Evolutionary conservation across 352 stramenopile genomes (phyloP), one percentile per base, ranked within the genome.

Genomic region (Blastocystis sp.): DNA sequence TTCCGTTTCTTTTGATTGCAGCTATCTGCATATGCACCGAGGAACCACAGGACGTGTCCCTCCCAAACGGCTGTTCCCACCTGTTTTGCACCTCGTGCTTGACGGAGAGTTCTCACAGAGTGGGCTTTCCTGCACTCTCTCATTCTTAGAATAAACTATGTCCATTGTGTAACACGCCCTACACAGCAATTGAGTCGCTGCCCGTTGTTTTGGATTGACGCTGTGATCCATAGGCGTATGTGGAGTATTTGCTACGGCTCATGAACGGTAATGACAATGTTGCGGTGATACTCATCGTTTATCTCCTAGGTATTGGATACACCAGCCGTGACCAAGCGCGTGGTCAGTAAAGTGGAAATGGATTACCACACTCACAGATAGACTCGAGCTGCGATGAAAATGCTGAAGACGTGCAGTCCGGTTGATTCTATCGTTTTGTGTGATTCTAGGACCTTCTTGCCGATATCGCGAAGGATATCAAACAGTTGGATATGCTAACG

Each of bases 21-120:
- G 71, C 3, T 45, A 81, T 81, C 33, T 81, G 71, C 41, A n/a
- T n/a, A n/a, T 81, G 66, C 35, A 16, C 0, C 13, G 71, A 66
- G 29, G 50, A 66, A 63, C n/a, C 50, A 45, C 9, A 31, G n/a
- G 12, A 67, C 0, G 45, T 55, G 0, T 55, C 45, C 16, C 45
- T 55, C 71, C 59, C 35, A 65, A 31, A 67, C 2, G 13, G 9
- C 2, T 81, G 71, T 37, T 55, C 13, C 21, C 71, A 81, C 66
- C 19, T 63, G 2, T 81, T 66, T 31, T 81, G 71, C 41, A 55
- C 31, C 3, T n/a, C 16, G 24, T 81, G 71, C 26, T 21, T 81
- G 26, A n/a, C n/a, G n/a, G n/a, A n/a, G n/a, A n/a, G n/a, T n/a
- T n/a, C n/a, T n/a, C n/a, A n/a, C n/a, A n/a, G n/a, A n/a, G n/a